Conservation (phyloP, 2,329 filamentous ascomycete species). For the Colletotrichum noveboracense region DNA sequence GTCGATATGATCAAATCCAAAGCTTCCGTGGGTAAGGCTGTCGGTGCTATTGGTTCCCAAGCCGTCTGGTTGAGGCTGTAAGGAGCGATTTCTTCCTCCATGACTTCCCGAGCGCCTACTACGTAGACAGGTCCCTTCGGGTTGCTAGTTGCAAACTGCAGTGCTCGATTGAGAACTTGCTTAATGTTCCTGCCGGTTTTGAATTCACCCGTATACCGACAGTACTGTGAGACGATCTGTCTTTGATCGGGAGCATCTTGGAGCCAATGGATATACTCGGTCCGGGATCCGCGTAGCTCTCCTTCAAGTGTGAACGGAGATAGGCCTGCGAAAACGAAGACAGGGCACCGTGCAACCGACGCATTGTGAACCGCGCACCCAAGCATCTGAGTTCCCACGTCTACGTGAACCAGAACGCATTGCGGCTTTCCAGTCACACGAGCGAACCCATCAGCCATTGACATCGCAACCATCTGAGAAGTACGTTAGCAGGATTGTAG, state of each 20-base stretch:
- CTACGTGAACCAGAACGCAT: constrained; percentile 75
- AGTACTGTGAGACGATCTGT: constrained; percentile 78
- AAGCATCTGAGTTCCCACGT: constrained; percentile 77
- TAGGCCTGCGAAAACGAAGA: constrained; percentile 75
- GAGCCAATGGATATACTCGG: constrained; percentile 81
- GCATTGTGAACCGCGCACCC: constrained; percentile 77
- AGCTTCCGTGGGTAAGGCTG: constrained; percentile 59
- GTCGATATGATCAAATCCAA: constrained; percentile 66
- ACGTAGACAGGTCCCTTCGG: constrained; percentile 80
- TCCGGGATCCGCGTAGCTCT: constrained; percentile 71
- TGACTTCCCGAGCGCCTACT: constrained; percentile 74
- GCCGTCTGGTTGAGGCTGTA: constrained; percentile 71
- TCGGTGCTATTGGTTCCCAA: constrained; percentile 75
- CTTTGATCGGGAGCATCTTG: constrained; percentile 79
- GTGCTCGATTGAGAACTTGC: constrained; percentile 79
- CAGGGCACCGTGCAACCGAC: constrained; percentile 70
- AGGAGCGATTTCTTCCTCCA: constrained; percentile 81
- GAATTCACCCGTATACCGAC: constrained; percentile 77
- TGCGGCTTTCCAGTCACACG: constrained; percentile 71
- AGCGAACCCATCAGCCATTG: constrained; percentile 78
- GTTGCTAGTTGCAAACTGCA: constrained; percentile 76
- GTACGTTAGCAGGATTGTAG: not conserved
- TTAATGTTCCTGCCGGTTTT: constrained; percentile 82
- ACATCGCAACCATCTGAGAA: constrained; percentile 74
- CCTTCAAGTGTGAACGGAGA: constrained; percentile 75